Evolutionary conservation across 768 basidiomycete species (phyloP).

Genomic region (Leccinum imitatum): DNA sequence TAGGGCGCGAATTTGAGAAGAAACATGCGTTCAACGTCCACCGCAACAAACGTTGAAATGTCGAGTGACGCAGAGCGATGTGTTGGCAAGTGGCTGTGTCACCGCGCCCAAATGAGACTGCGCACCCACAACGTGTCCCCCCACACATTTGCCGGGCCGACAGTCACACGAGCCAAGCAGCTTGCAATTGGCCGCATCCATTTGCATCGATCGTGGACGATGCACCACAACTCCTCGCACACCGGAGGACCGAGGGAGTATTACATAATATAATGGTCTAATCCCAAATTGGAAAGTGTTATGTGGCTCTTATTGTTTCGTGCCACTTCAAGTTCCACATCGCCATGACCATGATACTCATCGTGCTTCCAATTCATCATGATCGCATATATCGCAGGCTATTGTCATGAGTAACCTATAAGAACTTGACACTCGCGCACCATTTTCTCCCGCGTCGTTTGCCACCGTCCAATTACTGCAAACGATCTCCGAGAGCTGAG

Average conservation of each 20-base stretch:
- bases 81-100: slow-evolving; percentile 11
- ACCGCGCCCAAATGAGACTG: background rate
- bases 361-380: background rate
- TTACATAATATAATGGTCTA: slow-evolving; percentile 1
- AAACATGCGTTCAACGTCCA: slow-evolving; percentile 12
- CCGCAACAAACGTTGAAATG: background rate
- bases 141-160: background rate
- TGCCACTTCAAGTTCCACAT: background rate
- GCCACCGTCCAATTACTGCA: slow-evolving; percentile 1
- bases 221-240: no score
- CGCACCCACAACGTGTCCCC: background rate
- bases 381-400: background rate
- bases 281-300: slow-evolving; percentile 24
- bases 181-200: no score
- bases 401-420: slow-evolving; percentile 25
- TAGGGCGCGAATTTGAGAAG: background rate
- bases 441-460: background rate
- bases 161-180: background rate
- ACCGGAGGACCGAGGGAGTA: background rate
- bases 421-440: background rate
- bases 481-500: slow-evolving; percentile 25
- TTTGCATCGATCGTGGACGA: no score
- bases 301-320: slow-evolving; percentile 21
- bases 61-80: background rate
- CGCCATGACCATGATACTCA: slow-evolving; percentile 1